phyloP scores from a whole-genome alignment of 352 stramenopile species.

The Pythium chondricola region DNA sequence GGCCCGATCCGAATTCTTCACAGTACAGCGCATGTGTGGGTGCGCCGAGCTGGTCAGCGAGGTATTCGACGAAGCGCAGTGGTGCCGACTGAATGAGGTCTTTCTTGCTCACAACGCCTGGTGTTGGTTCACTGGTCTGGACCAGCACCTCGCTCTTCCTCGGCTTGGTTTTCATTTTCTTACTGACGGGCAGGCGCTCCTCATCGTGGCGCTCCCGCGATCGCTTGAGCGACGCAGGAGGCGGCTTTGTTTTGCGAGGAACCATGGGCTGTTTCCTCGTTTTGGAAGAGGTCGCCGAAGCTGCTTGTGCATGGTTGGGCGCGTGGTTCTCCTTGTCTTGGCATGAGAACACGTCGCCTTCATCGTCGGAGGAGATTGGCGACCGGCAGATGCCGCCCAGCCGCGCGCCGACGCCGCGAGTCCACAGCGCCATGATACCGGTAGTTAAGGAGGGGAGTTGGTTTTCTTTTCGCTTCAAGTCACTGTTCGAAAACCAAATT shows the following conservation, averaged over 20 bases:
- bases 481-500: not conserved
- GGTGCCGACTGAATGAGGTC: slow-evolving; percentile 39
- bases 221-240: not conserved
- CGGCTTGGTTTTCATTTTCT: not conserved
- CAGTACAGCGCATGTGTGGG: slow-evolving; percentile 39
- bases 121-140: not conserved
- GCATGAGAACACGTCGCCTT: slow-evolving; percentile 16
- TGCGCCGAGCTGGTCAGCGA: slow-evolving; percentile 42
- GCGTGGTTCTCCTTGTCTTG: not conserved
- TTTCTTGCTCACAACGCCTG: slow-evolving; percentile 26
- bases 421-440: not conserved
- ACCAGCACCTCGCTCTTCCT: not conserved
- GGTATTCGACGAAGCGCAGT: slow-evolving; percentile 45
- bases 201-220: not conserved
- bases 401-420: slow-evolving; percentile 1
- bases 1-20: slow-evolving; percentile 41
- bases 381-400: slow-evolving; percentile 17
- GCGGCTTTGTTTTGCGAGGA: not conserved
- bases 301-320: too few relatives aligned
- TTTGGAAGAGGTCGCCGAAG: not conserved
- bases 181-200: not conserved
- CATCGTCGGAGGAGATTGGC: slow-evolving; percentile 1
- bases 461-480: not conserved
- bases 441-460: not conserved
- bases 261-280: not conserved